Conservation (phyloP, 108 stramenopile species). For the Skeletonema tropicum region DNA sequence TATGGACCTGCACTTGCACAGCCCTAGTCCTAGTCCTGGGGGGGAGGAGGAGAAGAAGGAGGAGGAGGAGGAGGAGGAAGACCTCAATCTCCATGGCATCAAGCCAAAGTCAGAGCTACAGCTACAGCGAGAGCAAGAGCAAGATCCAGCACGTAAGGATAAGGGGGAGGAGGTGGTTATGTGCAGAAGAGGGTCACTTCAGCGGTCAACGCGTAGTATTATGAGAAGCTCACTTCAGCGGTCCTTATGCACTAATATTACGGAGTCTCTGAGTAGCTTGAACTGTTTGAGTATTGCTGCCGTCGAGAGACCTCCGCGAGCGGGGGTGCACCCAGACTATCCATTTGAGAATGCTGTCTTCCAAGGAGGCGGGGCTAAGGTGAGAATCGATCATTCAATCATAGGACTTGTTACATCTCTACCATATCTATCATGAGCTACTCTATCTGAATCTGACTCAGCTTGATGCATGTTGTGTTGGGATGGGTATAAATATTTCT, state of each 20-base stretch:
- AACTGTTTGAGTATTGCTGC: neutral
- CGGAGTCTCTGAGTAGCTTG: neutral
- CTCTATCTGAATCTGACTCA: neutral
- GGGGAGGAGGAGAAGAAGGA: too few relatives aligned
- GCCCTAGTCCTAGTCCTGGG: too few relatives aligned
- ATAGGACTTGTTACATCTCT: neutral
- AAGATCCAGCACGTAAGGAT: too few relatives aligned
- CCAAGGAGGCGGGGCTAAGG: slow-evolving; percentile 20
- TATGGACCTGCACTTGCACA: too few relatives aligned
- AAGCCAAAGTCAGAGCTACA: too few relatives aligned
- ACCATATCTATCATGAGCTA: neutral
- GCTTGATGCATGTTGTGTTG: neutral
- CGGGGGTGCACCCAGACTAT: slow-evolving; percentile 5
- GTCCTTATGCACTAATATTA: neutral
- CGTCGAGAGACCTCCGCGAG: neutral
- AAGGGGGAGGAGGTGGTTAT: too few relatives aligned
- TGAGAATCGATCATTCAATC: neutral
- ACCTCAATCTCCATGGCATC: too few relatives aligned
- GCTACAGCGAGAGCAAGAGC: too few relatives aligned
- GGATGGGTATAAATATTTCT: neutral
- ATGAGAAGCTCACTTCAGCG: too few relatives aligned
- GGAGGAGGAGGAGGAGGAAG: too few relatives aligned
- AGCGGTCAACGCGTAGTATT: too few relatives aligned
- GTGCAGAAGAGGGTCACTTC: too few relatives aligned
- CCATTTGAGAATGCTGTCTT: slow-evolving; percentile 21